Base-by-base conservation (phyloP, 2,329 filamentous ascomycete species). In the Cercospora sp. region DNA sequence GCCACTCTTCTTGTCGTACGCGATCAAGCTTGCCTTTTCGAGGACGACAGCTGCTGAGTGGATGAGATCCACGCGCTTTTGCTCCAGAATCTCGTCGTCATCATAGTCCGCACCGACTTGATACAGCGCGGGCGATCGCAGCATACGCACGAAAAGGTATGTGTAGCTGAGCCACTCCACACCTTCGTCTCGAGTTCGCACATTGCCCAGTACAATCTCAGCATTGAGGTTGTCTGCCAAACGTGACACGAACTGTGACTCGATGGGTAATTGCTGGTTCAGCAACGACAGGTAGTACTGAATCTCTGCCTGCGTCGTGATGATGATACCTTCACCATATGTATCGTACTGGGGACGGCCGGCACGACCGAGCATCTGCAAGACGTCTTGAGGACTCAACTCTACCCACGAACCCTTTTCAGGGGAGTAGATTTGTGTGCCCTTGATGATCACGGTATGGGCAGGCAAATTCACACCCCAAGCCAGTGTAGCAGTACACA, bases 161-260 rank as follows among this genome's bases (percentile, higher is more conserved):
- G 94, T 97, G 80, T 99, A 99, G 12, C 95, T 94, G 36, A 99
- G 87, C 95, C 95, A 99, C 77, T 99, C 94, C n/a, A 99, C 95
- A 73, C 91, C 95, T 77, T 99, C 95, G 73, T 99, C 94, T 67
- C 96, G 89, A 69, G 86, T 94, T 65, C 94, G 89, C 28, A 99
- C 88, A 75, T 97, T 99, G 62, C 95, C 95, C 20, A 99, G 86
- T 9, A 99, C 96, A 75, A 99, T 86, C 78, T 99, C 95, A 2
- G 95, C 95, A 74, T 99, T 99, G 71, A 99, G 84, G 71, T 97
- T 98, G 81, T 99, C 95, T 1, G 95, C 93, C 60, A 99, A 83
- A 75, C 92, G 94, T 80, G 93, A 94, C 64, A 96, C 90, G 77
- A 99, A 89, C 78, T 99, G 96, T 83, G 92, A 96, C 80, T 99